Evolutionary conservation across 139 green algal species (phyloP), one percentile per base, ranked within the genome.

Genomic region (Chlorokybus atmophyticus): DNA sequence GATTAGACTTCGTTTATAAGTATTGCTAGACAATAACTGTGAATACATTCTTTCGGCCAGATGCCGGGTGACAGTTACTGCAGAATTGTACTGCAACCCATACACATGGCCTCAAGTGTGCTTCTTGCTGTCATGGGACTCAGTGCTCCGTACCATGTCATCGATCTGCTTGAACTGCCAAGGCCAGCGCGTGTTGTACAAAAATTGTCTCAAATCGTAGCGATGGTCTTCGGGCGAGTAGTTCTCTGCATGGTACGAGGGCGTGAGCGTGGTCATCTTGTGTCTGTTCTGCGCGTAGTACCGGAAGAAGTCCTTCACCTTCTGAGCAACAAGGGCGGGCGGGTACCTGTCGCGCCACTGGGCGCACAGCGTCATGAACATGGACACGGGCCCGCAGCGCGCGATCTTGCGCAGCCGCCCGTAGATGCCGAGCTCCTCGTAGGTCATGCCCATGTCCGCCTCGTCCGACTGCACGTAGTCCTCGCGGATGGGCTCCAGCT

Each of bases 181-280:
- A 31, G 14, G n/a, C 75, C 75, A 83, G 40, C 52, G 31, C 2
- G 75, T 50, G 68, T 93, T 94, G 81, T 96, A 96, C 44, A 95
- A 59, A 58, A 98, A 95, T 57, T 84, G 88, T 6, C 87, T 66
- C 61, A 93, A 80, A 66, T 97, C 87, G 54, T 87, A 95, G 4
- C 90, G 68, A 66, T 96, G 92, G 80, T 96, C 90, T 29, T 96
- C 89, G 1, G 84, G 83, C 3, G 81, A 93, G 76, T 98, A 96
- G 58, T 56, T 84, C 61, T 95, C 89, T 1, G 88, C 90, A 64
- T 98, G 90, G 67, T 95, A 96, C 2, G 85, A 77, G 24, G 90
- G 90, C 29, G 90, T 96, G 3, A 98, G 65, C 3, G 86, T 88
- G 1, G 90, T 98, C 32, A 88, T 78, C 73, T 98, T 98, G 75